A percentile compares a stretch with the other conserved stretches of the same genome.
Evolutionary conservation across 768 basidiomycete genomes (phyloP).

Genomic region (Fomitopsis pulvina): DNA sequence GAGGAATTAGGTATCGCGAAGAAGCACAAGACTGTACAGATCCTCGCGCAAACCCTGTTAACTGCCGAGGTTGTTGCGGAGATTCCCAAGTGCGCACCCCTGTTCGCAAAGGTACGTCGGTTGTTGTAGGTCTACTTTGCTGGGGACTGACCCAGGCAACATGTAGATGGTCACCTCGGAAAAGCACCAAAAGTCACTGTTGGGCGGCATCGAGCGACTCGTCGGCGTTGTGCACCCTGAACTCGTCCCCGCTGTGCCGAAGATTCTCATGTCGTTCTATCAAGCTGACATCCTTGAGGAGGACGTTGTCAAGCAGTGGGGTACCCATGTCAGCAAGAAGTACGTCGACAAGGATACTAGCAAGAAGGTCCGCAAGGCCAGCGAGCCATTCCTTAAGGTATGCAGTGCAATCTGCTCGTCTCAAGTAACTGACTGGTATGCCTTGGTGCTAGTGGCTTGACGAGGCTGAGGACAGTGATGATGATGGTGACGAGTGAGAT

Average conservation of each 20-base stretch:
- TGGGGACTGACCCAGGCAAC: conserved; percentile 5
- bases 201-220: conserved; percentile 89
- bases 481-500: conserved; percentile 30
- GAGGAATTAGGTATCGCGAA: conserved; percentile 89
- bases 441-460: conserved; percentile 62
- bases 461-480: conserved; percentile 80
- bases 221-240: conserved; percentile 73
- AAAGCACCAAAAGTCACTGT: conserved; percentile 91
- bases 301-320: conserved; percentile 86
- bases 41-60: conserved; percentile 82
- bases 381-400: conserved; percentile 92
- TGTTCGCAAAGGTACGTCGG: conserved; percentile 68
- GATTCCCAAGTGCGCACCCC: conserved; percentile 53
- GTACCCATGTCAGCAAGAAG: conserved; percentile 94
- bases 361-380: conserved; percentile 94
- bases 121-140: background rate
- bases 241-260: conserved; percentile 67
- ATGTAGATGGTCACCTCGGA: conserved; percentile 80
- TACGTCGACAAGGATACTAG: conserved; percentile 92
- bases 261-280: conserved; percentile 91
- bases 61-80: conserved; percentile 62
- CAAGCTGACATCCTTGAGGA: conserved; percentile 92
- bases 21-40: conserved; percentile 86
- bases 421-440: conserved; percentile 3
- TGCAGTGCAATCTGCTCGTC: conserved; percentile 9